phyloP scores from a whole-genome alignment of 2,329 filamentous ascomycete species.

The Alternaria brassicae region DNA sequence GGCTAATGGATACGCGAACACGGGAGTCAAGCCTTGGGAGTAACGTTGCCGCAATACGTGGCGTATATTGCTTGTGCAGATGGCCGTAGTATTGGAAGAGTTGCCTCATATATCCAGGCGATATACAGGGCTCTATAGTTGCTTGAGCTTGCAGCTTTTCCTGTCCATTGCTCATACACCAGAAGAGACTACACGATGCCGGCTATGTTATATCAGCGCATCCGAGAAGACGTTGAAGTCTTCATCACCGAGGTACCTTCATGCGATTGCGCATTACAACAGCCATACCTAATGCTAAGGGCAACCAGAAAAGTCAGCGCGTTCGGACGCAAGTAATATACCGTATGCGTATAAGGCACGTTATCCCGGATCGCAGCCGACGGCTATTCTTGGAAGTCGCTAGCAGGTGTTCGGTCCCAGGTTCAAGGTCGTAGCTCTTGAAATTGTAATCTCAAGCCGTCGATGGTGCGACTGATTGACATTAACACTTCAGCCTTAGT shows the following conservation, averaged over 20 bases:
- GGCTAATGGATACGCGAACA: slow-evolving; percentile 19
- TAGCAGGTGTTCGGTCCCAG: slow-evolving; percentile 12
- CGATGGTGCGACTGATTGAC: slow-evolving; percentile 20
- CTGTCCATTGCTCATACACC: not conserved
- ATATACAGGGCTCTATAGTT: not conserved
- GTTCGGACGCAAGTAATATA: slow-evolving; percentile 15
- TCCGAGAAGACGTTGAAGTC: not conserved
- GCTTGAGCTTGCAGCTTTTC: not conserved
- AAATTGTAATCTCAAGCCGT: slow-evolving; percentile 30
- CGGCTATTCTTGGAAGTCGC: slow-evolving; percentile 18
- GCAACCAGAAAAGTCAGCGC: slow-evolving; percentile 5
- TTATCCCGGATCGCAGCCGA: not conserved
- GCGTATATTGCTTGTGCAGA: slow-evolving; percentile 34
- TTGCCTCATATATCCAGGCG: slow-evolving; percentile 8
- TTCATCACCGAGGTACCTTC: not conserved
- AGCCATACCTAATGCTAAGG: not conserved
- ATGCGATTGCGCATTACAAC: not conserved
- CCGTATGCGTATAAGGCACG: slow-evolving; percentile 5
- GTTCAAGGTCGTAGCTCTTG: slow-evolving; percentile 12
- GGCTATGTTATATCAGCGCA: not conserved
- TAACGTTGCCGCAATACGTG: slow-evolving; percentile 24
- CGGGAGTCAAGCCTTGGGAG: slow-evolving; percentile 19
- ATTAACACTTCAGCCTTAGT: slow-evolving; percentile 32
- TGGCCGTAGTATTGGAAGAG: slow-evolving; percentile 7
- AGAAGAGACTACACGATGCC: not conserved